A percentile compares a stretch with the other conserved stretches of the same genome.
phyloP scores from a whole-genome alignment of 192 early-diverging fungal genomes.

The Lobosporangium transversale region DNA sequence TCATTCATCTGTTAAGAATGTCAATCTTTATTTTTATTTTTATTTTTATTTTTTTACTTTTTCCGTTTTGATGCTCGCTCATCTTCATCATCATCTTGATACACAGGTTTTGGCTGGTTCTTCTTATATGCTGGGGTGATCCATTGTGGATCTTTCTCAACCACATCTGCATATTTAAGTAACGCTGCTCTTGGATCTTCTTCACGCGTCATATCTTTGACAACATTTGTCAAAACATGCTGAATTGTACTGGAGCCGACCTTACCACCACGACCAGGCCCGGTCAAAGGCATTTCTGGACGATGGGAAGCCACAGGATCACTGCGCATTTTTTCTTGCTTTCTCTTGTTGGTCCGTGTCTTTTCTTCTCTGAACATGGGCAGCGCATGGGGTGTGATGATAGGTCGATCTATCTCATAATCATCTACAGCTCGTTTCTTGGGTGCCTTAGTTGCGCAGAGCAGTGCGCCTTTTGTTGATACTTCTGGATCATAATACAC shows the following conservation, averaged over 20 bases:
- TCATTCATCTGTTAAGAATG: no score
- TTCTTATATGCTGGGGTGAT: constrained; percentile 83
- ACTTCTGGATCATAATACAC: constrained; percentile 80
- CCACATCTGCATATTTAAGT: constrained; percentile 83
- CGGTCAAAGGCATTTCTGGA: constrained; percentile 81
- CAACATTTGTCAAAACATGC: constrained; percentile 83
- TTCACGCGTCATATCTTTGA: constrained; percentile 78
- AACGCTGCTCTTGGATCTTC: constrained; percentile 95
- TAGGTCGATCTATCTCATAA: constrained; percentile 73
- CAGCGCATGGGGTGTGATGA: constrained; percentile 90
- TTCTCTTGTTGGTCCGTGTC: constrained; percentile 71
- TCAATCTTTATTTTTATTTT: no score
- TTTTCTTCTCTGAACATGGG: constrained; percentile 86
- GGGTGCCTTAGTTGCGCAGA: constrained; percentile 71
- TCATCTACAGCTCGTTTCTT: constrained; percentile 73
- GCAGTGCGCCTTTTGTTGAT: constrained; percentile 76
- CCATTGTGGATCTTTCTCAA: constrained; percentile 87
- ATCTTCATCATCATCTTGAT: constrained; percentile 72
- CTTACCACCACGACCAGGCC: constrained; percentile 86
- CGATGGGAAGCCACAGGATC: constrained; percentile 77
- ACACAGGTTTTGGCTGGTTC: constrained; percentile 79
- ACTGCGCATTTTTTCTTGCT: constrained; percentile 74
- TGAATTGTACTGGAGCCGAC: constrained; percentile 87
- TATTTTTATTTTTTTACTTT: no score
- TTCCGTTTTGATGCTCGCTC: constrained; percentile 62